Evolutionary conservation across 139 green algal genomes (phyloP).

Genomic region (Edaphochlamys debaryana): DNA sequence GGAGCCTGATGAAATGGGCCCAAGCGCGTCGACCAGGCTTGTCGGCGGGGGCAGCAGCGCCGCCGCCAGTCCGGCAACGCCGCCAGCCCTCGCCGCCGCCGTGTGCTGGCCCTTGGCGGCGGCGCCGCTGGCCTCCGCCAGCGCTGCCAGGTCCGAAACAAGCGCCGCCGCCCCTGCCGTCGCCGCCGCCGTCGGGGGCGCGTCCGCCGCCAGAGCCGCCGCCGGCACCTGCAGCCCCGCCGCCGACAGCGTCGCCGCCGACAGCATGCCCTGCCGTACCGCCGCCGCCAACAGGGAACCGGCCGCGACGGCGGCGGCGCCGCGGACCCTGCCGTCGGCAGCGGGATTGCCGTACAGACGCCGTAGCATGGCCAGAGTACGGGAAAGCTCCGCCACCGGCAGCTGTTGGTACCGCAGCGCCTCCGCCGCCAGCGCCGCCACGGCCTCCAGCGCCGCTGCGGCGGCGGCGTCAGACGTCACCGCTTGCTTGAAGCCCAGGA

Average conservation of each 20-base stretch:
- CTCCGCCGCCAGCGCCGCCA: constrained; percentile 33
- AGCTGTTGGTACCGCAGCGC: constrained; percentile 18
- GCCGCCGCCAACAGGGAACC: constrained; percentile 1
- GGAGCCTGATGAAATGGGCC: background rate
- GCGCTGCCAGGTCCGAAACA: background rate
- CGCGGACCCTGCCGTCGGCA: constrained; percentile 24
- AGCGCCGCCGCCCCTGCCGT: background rate
- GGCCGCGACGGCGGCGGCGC: constrained; percentile 10
- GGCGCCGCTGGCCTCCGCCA: background rate
- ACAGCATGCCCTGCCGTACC: constrained; percentile 28
- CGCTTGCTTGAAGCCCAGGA: too few relatives aligned
- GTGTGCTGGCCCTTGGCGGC: constrained; percentile 19
- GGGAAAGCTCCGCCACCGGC: background rate
- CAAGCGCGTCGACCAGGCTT: constrained; percentile 23
- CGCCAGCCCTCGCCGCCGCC: constrained; percentile 9
- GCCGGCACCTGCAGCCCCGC: background rate
- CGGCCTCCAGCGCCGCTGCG: constrained; percentile 27
- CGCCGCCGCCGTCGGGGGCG: background rate
- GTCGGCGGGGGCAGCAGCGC: constrained; percentile 31
- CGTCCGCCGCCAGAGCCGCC: background rate
- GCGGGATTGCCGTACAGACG: background rate
- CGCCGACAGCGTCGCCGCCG: background rate
- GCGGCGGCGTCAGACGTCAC: background rate
- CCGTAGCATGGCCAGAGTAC: background rate
- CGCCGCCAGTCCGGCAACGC: constrained; percentile 27